Evolutionary conservation across 257 asterid genomes (phyloP), one percentile per base, ranked within the genome.

Genomic region (Solanum tacnaense): DNA sequence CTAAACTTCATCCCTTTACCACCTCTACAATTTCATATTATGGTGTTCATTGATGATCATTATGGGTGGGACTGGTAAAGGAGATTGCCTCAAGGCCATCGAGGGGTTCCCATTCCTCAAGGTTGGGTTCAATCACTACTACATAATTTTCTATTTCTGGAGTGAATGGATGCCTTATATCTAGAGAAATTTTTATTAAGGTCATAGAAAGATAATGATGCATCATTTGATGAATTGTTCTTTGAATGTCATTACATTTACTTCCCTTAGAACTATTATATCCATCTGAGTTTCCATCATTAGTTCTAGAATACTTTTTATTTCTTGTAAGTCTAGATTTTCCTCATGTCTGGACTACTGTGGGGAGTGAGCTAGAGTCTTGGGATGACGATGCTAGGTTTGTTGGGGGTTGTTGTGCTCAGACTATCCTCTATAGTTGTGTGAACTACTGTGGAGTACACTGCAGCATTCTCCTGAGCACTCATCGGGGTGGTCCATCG

Each of bases 131-230:
- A 58, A 58, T 58, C 9, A 58, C 25, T 21, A 58, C 68, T 21
- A 7, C 21, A 1, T 12, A 67, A 7, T 67, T 27, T 7, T 8
- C 5, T 27, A 0, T n/a, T 11, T n/a, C 0, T 0, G 32, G 5
- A 27, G 20, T 27, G 2, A 5, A 0, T 27, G 1, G 35, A 25
- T 4, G 16, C 7, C 4, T 27, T 25, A 67, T 67, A 67, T 67
- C 74, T 13, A 67, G 2, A 11, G 5, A 67, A 16, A 35, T 5
- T 67, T 67, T 70, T 13, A 27, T 7, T 7, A 29, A 32, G 32
- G 20, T 29, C 0, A 20, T 0, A 6, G 23, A 4, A 7, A 70
- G 2, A 70, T 70, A 70, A 29, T 11, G 38, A 70, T 13, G 38
- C 9, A 6, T 29, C 1, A 1, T 68, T 29, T 70, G 3, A 10